phyloP scores from a whole-genome alignment of 2,329 filamentous ascomycete genomes.

The Ascochyta lentis region DNA sequence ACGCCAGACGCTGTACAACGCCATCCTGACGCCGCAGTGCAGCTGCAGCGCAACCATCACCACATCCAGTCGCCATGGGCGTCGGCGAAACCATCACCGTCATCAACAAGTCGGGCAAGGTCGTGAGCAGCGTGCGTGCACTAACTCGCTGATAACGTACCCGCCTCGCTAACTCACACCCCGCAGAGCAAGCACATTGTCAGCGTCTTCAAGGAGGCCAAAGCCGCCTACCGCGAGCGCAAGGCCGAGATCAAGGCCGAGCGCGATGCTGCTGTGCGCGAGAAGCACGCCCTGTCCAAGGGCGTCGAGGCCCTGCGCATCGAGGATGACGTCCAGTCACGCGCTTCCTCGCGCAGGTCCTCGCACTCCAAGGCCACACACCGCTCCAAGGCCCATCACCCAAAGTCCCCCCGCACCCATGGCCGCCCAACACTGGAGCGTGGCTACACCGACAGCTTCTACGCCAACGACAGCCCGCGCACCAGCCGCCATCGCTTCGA shows the following conservation, averaged over 20 bases:
- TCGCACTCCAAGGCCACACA: slow-evolving; percentile 23
- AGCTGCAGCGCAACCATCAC: slow-evolving; percentile 26
- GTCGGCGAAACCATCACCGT: slow-evolving; percentile 81
- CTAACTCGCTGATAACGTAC: slow-evolving; percentile 7
- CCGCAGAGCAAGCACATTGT: slow-evolving; percentile 84
- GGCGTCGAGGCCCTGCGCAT: slow-evolving; percentile 58
- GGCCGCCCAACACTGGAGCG: slow-evolving; percentile 51
- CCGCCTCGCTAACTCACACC: slow-evolving; percentile 6
- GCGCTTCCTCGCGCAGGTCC: slow-evolving; percentile 34
- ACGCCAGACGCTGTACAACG: slow-evolving; percentile 24
- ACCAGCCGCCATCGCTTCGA: slow-evolving; percentile 38
- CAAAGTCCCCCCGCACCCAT: slow-evolving; percentile 20
- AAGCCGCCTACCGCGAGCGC: slow-evolving; percentile 83
- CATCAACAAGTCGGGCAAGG: slow-evolving; percentile 89
- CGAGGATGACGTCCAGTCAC: slow-evolving; percentile 49
- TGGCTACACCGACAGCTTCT: slow-evolving; percentile 53
- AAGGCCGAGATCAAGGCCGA: slow-evolving; percentile 81
- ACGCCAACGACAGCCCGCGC: slow-evolving; percentile 47
- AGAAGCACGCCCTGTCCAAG: slow-evolving; percentile 64
- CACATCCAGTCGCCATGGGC: slow-evolving; percentile 37
- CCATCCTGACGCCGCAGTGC: slow-evolving; percentile 29
- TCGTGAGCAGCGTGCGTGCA: slow-evolving; percentile 80
- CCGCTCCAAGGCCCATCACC: slow-evolving; percentile 33
- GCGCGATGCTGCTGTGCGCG: slow-evolving; percentile 64
- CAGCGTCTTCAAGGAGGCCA: slow-evolving; percentile 90